Base-by-base conservation (phyloP, 169 alveolate species). In the Cytauxzoon felis region DNA sequence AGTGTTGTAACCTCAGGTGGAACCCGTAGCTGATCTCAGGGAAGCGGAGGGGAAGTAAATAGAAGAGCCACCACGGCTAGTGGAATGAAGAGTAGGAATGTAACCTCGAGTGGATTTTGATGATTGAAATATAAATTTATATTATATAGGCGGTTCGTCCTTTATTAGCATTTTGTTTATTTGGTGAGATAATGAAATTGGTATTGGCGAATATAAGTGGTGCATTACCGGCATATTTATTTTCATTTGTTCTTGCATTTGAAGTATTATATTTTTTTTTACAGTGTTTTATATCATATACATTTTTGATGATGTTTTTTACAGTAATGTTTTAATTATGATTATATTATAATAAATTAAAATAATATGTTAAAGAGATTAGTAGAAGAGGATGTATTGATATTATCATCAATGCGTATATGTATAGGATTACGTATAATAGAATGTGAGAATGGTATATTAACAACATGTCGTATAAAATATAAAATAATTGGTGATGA, bases 241-340 rank as follows among this genome's bases (percentile, higher is more conserved):
- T 90, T 62, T 90, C 94, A 43, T 90, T 90, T 48, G 94, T 90
- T 18, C 60, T 90, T 48, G 94, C 94, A 13, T 90, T 90, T 48
- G 94, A 90, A 76, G 94, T 90, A 29, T 68, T 90, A 21, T 90
- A 90, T 80, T 88, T 90, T 67, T 90, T 90, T 66, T 87, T 90
- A 11, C 94, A 90, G 90, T 81, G 93, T 72, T 90, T 85, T 70
- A 90, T 90, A 34, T 88, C 94, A 45, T 90, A 90, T 80, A 90
- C 94, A 3, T 88, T 90, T 87, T 86, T 90, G 41, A 90, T 92
- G 30, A 88, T 90, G 93, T 90, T 90, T 76, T 90, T 88, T 75
- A 89, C 92, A n/a, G 93, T 90, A 45, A 82, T 90, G 90, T 90
- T 90, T 80, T 90, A 68, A 70, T 34, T 34, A 5, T 11, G 13